phyloP scores from a whole-genome alignment of 2,329 filamentous ascomycete genomes.

The Diaporthe aspalathi region DNA sequence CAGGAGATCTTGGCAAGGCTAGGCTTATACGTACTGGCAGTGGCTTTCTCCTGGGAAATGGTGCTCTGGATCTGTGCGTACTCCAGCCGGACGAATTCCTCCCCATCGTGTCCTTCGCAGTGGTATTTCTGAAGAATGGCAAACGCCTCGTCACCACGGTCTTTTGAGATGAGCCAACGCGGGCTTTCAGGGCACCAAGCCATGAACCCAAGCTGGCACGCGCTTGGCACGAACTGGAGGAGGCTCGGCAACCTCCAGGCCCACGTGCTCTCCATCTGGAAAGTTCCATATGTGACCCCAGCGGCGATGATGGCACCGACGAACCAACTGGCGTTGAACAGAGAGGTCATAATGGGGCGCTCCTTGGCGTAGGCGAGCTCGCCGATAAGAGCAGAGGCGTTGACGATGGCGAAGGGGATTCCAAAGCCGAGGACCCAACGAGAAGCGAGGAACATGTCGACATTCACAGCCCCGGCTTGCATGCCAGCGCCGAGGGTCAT shows the following conservation, averaged over 20 bases:
- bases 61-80: constrained; percentile 67
- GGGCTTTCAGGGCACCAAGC: constrained; percentile 61
- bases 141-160: constrained; percentile 65
- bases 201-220: constrained; percentile 45
- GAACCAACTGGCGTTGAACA: constrained; percentile 48
- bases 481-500: constrained; percentile 52
- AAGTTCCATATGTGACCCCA: constrained; percentile 51
- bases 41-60: constrained; percentile 58
- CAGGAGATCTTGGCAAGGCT: neutral
- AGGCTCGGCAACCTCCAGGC: constrained; percentile 50
- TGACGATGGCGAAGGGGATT: constrained; percentile 50
- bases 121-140: constrained; percentile 68
- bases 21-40: constrained; percentile 48
- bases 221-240: constrained; percentile 46
- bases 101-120: constrained; percentile 63
- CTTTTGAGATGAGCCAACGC: constrained; percentile 60
- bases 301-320: constrained; percentile 51
- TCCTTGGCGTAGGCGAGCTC: constrained; percentile 51
- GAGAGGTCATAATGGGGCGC: constrained; percentile 46
- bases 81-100: constrained; percentile 65
- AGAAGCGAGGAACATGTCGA: constrained; percentile 49
- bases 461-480: constrained; percentile 39
- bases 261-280: constrained; percentile 50
- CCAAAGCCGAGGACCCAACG: constrained; percentile 50
- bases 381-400: constrained; percentile 50